Percentiles rank a stretch among this genome's conserved stretches.
phyloP scores from a whole-genome alignment of 768 basidiomycete genomes.

The Suillus ampliporus region DNA sequence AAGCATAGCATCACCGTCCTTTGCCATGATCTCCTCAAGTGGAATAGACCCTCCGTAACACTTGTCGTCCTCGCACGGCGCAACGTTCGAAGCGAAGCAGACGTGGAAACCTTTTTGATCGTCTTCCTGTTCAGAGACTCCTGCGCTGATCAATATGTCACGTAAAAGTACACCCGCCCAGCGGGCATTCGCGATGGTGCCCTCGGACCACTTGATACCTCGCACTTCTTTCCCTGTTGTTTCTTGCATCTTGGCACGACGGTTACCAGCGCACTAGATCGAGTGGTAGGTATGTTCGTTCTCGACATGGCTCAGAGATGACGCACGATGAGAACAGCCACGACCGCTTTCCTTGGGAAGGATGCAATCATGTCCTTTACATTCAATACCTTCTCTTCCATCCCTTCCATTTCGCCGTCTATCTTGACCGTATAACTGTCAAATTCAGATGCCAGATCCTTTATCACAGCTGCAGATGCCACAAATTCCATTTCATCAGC shows the following conservation, averaged over 20 bases:
- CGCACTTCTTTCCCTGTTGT: conserved; percentile 53
- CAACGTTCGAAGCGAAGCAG: conserved; percentile 65
- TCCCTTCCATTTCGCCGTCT: conserved; percentile 29
- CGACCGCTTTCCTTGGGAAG: conserved; percentile 37
- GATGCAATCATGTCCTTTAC: conserved; percentile 27
- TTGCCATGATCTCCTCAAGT: conserved; percentile 52
- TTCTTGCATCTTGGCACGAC: conserved; percentile 66
- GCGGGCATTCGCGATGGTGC: conserved; percentile 69
- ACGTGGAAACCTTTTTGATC: conserved; percentile 48
- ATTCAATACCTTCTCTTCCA: conserved; percentile 16
- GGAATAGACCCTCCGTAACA: conserved; percentile 72
- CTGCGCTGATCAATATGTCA: conserved; percentile 56
- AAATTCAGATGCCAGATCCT: conserved; percentile 22
- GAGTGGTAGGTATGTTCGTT: conserved; percentile 1
- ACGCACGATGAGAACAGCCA: conserved; percentile 62
- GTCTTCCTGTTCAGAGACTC: conserved; percentile 36
- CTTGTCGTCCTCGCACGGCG: conserved; percentile 62
- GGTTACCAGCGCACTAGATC: conserved; percentile 65
- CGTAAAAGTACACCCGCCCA: conserved; percentile 69
- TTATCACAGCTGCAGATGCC: conserved; percentile 32
- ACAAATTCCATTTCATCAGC: conserved; percentile 9
- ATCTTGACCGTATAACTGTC: conserved; percentile 33
- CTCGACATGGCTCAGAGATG: conserved; percentile 2
- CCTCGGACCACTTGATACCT: conserved; percentile 69
- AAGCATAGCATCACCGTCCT: conserved; percentile 58